Percentiles rank a stretch among this genome's conserved stretches.
Conservation (phyloP, 768 basidiomycete genomes). For the Lactarius vividus region DNA sequence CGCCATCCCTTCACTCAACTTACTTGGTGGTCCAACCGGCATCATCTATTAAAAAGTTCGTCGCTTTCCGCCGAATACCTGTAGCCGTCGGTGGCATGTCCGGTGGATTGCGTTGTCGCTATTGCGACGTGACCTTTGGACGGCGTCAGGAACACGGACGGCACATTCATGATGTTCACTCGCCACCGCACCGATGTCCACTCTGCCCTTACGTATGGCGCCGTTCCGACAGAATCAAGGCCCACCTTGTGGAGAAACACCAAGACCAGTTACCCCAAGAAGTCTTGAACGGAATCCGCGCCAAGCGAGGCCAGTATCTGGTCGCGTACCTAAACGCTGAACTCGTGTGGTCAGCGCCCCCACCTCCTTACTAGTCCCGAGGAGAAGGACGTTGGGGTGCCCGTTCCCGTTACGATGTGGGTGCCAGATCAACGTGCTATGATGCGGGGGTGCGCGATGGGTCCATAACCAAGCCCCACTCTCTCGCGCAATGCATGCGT, state of each 20-base stretch:
- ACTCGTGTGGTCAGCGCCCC: no score
- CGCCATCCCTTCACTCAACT: no score
- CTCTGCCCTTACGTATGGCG: background rate
- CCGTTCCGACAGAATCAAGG: background rate
- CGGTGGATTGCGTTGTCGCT: background rate
- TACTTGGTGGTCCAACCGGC: no score
- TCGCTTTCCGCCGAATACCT: no score
- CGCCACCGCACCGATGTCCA: background rate
- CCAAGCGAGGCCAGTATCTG: background rate
- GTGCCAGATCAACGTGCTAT: constrained; percentile 20
- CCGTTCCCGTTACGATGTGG: constrained; percentile 14
- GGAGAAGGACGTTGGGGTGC: constrained; percentile 46
- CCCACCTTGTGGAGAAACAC: background rate
- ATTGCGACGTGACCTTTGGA: background rate
- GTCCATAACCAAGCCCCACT: background rate
- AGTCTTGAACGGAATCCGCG: background rate
- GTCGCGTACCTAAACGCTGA: background rate
- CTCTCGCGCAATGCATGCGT: background rate
- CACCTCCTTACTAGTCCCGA: constrained; percentile 39
- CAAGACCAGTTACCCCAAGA: background rate
- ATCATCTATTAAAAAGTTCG: no score
- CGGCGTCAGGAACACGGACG: background rate
- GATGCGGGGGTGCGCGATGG: constrained; percentile 22
- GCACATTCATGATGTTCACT: background rate
- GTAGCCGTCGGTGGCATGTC: background rate